A percentile compares a stretch with the other conserved stretches of the same genome.
These are phyloP conservation scores for Sclerotinia trifoliorum DNA, from an alignment of 2,329 filamentous ascomycete genomes.

Conservation along the genomic window DNA sequence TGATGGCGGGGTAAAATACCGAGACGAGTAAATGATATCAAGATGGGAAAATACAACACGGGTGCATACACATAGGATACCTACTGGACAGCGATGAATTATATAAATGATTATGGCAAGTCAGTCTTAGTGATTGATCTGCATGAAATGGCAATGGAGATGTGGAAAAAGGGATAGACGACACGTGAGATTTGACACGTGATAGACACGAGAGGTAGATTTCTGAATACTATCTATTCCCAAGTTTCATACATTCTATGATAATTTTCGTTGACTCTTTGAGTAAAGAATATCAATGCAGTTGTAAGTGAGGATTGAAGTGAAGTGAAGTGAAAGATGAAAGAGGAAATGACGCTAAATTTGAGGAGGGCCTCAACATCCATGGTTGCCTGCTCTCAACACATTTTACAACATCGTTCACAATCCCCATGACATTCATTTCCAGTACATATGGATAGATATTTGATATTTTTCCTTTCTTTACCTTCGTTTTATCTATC, in stretches of 20 bases:
- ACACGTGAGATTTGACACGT: background rate
- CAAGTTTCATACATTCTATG: background rate
- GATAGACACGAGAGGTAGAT: background rate
- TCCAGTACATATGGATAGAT: background rate
- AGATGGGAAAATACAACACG: background rate
- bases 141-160: background rate
- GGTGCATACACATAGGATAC: slow-evolving; percentile 20
- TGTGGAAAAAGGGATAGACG: background rate
- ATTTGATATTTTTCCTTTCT: background rate
- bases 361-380: slow-evolving; percentile 6
- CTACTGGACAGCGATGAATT: slow-evolving; percentile 10
- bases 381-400: background rate
- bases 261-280: background rate
- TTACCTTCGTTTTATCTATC: slow-evolving; percentile 8
- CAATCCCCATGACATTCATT: background rate
- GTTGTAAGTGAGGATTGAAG: background rate
- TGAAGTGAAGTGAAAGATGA: slow-evolving; percentile 2
- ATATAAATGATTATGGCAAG: background rate
- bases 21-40: slow-evolving; percentile 11
- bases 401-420: background rate
- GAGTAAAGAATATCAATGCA: background rate
- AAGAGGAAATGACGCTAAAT: slow-evolving; percentile 14
- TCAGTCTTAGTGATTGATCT: background rate
- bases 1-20: background rate
- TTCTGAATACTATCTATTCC: background rate